Evolutionary conservation across 2,329 filamentous ascomycete genomes (phyloP).

Genomic region (Cordyceps militaris): DNA sequence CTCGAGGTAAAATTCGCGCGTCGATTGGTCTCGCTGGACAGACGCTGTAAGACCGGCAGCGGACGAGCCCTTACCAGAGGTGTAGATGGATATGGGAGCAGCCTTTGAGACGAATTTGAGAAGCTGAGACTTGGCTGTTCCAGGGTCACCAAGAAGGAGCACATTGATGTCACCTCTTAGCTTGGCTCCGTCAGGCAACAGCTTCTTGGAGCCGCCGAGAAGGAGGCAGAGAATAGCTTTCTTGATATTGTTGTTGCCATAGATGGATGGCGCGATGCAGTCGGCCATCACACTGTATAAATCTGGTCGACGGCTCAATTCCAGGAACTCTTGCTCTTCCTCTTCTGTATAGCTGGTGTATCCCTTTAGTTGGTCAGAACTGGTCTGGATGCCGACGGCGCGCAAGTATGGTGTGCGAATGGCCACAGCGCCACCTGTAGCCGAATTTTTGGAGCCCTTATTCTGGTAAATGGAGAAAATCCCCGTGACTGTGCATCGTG

Average conservation of each 20-base stretch:
- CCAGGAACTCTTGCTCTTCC: constrained; percentile 91
- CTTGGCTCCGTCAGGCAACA: constrained; percentile 94
- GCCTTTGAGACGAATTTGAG: constrained; percentile 97
- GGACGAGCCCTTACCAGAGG: constrained; percentile 94
- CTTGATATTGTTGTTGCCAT: constrained; percentile 93
- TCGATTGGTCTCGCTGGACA: constrained; percentile 85
- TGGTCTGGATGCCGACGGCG: constrained; percentile 85
- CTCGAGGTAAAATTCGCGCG: constrained; percentile 94
- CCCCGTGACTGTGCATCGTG: constrained; percentile 89
- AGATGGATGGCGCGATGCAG: constrained; percentile 96
- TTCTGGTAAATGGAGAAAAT: constrained; percentile 97
- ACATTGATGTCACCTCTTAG: constrained; percentile 98
- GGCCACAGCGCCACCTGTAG: constrained; percentile 73
- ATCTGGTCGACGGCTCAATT: constrained; percentile 83
- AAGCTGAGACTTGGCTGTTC: constrained; percentile 95
- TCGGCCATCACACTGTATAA: constrained; percentile 86
- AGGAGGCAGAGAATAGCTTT: constrained; percentile 93
- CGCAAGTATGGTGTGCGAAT: constrained; percentile 93
- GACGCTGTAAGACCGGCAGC: constrained; percentile 96
- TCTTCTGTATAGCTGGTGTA: constrained; percentile 82
- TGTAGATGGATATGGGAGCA: constrained; percentile 95
- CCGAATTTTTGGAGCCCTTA: constrained; percentile 74
- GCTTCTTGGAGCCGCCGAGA: constrained; percentile 94
- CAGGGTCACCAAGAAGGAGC: constrained; percentile 88
- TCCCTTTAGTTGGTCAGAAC: constrained; percentile 85